Conservation (phyloP, 371 early-diverging fungal genomes). For the Mucor lusitanicus region DNA sequence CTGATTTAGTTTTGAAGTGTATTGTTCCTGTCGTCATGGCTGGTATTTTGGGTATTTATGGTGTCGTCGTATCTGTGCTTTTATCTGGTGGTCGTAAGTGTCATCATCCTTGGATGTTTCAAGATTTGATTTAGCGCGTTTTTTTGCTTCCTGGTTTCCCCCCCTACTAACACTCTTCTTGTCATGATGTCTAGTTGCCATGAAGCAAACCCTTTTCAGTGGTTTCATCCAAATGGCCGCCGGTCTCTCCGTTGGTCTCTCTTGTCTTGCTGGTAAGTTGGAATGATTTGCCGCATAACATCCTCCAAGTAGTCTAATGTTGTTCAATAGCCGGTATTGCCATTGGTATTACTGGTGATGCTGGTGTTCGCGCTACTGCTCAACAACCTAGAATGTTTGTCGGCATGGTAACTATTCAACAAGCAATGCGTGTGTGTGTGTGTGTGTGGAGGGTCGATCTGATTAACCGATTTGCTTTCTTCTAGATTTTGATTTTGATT, state of each 20-base stretch:
- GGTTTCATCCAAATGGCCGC: slow-evolving; percentile 94
- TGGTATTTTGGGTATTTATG: slow-evolving; percentile 98
- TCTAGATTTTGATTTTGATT: slow-evolving; percentile 87
- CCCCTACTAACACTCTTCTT: background rate
- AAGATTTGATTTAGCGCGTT: slow-evolving; percentile 1
- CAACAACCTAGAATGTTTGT: slow-evolving; percentile 96
- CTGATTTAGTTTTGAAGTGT: slow-evolving; percentile 91
- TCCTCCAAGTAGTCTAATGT: background rate
- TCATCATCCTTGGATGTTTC: background rate
- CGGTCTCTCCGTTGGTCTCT: slow-evolving; percentile 92
- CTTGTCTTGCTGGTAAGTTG: slow-evolving; percentile 74
- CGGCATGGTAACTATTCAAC: slow-evolving; percentile 64
- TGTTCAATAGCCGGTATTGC: slow-evolving; percentile 82
- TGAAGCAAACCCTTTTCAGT: slow-evolving; percentile 61
- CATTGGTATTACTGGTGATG: slow-evolving; percentile 97
- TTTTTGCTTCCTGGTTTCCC: background rate
- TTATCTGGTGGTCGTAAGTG: slow-evolving; percentile 83
- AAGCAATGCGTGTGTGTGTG: background rate
- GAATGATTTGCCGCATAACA: background rate
- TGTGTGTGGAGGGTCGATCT: background rate
- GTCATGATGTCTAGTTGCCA: slow-evolving; percentile 40
- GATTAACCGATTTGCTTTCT: slow-evolving; percentile 1
- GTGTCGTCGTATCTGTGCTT: slow-evolving; percentile 91
- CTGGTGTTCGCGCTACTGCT: slow-evolving; percentile 89
- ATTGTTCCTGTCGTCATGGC: slow-evolving; percentile 97